Evolutionary conservation across 495 filamentous ascomycete species (phyloP).

Genomic region (Umbilicaria muhlenbergii): DNA sequence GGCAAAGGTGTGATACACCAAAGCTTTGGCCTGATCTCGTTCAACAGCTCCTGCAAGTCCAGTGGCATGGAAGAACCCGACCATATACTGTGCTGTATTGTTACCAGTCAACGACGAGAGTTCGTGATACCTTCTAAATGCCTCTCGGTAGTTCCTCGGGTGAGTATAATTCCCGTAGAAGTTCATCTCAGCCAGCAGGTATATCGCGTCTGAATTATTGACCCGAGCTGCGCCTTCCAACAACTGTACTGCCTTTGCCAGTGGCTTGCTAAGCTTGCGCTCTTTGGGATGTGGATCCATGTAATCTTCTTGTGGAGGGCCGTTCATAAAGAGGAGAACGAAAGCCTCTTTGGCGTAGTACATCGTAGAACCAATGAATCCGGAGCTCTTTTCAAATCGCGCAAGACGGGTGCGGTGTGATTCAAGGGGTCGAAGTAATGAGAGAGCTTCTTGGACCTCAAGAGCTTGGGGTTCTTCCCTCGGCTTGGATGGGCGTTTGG

Average conservation of each 20-base stretch:
- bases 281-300: constrained; percentile 9
- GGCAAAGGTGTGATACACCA: constrained; percentile 90
- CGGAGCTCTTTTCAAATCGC: constrained; percentile 22
- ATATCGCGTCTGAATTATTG: constrained; percentile 71
- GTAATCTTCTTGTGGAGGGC: constrained; percentile 17
- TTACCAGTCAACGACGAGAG: constrained; percentile 72
- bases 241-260: constrained; percentile 46
- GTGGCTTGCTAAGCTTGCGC: constrained; percentile 11
- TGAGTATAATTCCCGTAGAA: constrained; percentile 92
- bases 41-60: constrained; percentile 72
- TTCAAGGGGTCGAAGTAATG: constrained; percentile 11
- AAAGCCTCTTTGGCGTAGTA: constrained; percentile 34
- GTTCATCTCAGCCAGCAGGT: constrained; percentile 83
- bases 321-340: constrained; percentile 35
- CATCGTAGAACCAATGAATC: constrained; percentile 28
- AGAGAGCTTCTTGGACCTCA: constrained; percentile 12
- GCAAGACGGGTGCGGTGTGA: constrained; percentile 5
- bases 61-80: constrained; percentile 93
- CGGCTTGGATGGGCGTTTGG: too few relatives aligned
- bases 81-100: constrained; percentile 81
- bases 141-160: constrained; percentile 65
- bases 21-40: constrained; percentile 78
- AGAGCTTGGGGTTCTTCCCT: background rate
- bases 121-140: constrained; percentile 67
- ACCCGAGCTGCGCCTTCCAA: constrained; percentile 63